Conservation (phyloP, 1,139 yeast species). For the Candida labiduridarum region DNA sequence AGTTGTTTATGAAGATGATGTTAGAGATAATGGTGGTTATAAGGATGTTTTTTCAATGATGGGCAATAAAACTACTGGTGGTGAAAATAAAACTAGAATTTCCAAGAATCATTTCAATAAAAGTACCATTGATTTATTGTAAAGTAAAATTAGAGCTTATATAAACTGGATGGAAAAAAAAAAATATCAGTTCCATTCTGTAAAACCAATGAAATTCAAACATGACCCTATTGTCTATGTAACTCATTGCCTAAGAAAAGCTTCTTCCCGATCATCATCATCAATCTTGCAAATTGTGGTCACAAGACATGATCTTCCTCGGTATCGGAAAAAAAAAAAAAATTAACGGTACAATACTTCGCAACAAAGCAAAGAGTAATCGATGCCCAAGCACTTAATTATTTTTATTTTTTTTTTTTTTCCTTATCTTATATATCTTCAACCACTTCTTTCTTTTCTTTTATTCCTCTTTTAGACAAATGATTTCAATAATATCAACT, state of each 20-base stretch:
- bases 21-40: constrained; percentile 27
- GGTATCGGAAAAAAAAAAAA: too few relatives aligned
- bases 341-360: too few relatives aligned
- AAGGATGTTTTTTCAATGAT: constrained; percentile 30
- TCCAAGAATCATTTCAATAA: constrained; percentile 13
- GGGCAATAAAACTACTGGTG: constrained; percentile 6
- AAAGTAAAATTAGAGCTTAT: neutral
- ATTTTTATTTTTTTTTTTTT: neutral
- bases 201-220: too few relatives aligned
- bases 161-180: too few relatives aligned
- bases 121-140: constrained; percentile 8
- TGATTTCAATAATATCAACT: neutral
- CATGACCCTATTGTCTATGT: too few relatives aligned
- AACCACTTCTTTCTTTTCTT: neutral
- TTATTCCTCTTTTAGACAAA: neutral
- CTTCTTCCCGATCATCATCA: too few relatives aligned
- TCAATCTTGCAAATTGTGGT: neutral
- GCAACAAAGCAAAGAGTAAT: too few relatives aligned
- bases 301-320: neutral
- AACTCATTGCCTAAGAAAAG: too few relatives aligned
- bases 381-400: neutral
- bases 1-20: constrained; percentile 43
- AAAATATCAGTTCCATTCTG: too few relatives aligned
- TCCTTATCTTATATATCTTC: neutral
- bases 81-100: constrained; percentile 4